A percentile compares a stretch with the other conserved stretches of the same genome.
Conservation (phyloP, 2,329 filamentous ascomycete genomes). For the Aspergillus fischeri region DNA sequence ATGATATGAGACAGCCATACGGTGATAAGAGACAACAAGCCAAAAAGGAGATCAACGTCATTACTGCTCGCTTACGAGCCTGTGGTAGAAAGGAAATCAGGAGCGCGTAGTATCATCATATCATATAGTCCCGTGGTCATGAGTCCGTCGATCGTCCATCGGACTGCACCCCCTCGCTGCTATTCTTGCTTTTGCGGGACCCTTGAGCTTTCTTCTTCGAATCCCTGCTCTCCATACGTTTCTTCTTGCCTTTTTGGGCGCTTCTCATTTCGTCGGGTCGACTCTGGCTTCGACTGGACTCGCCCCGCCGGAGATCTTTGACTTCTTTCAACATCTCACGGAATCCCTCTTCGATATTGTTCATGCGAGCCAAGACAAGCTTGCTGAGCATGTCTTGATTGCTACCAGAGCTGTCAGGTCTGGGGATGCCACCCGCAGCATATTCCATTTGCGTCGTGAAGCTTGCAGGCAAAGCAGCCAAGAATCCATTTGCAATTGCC, state of each 20-base stretch:
- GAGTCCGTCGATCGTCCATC: background rate
- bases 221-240: slow-evolving; percentile 23
- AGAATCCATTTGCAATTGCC: slow-evolving; percentile 58
- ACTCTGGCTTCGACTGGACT: slow-evolving; percentile 28
- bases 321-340: slow-evolving; percentile 81
- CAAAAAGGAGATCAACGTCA: background rate
- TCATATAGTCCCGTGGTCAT: background rate
- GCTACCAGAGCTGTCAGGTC: slow-evolving; percentile 41
- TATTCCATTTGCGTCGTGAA: slow-evolving; percentile 79
- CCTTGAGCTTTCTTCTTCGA: slow-evolving; percentile 15
- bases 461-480: slow-evolving; percentile 65
- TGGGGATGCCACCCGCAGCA: slow-evolving; percentile 59
- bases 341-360: slow-evolving; percentile 86
- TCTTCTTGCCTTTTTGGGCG: slow-evolving; percentile 24
- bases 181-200: slow-evolving; percentile 16
- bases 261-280: slow-evolving; percentile 22
- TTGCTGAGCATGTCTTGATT: slow-evolving; percentile 71
- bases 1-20: slow-evolving; percentile 13
- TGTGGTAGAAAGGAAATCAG: background rate
- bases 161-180: slow-evolving; percentile 14
- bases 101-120: background rate
- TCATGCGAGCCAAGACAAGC: slow-evolving; percentile 84
- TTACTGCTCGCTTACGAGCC: background rate
- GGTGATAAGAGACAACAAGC: background rate
- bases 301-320: slow-evolving; percentile 54